Base-by-base conservation (phyloP, 1,284 basidiomycete species). In the Rhodotorula sp. region DNA sequence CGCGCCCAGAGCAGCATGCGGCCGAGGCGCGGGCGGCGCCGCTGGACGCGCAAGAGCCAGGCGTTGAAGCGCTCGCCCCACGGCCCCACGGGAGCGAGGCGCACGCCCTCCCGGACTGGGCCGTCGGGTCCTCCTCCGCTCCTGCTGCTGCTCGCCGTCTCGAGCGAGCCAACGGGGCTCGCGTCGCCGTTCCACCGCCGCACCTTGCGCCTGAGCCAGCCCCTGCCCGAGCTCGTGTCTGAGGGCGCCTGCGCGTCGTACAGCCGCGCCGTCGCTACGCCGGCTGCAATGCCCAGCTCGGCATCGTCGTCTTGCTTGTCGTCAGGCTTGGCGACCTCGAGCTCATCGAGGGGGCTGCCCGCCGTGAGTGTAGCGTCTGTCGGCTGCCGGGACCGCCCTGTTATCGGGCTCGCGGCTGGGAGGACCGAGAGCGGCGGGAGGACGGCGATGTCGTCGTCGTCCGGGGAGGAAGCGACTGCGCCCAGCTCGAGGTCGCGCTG, bases 1-100 rank as follows among this genome's bases (percentile, higher is more conserved):
- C 71, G 57, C 25, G 70, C 45, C 65, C 68, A 73, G 58, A 67
- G 10, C n/a, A 69, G 62, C 3, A 58, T 34, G 3, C 5, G 9
- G 17, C 64, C 71, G 7, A 66, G 3, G 3, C 67, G 59, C 16
- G 50, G 61, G 7, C 59, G 46, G 23, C n/a, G 19, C 2, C 46
- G 19, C 7, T n/a, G 14, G 27, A 70, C 1, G 10, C 59, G 52
- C 1, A 27, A 7, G 44, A 73, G 50, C 41, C 45, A 19, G 9
- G 48, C 17, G 59, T 70, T 42, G 54, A 73, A 67, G 7, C 48
- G 56, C 8, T 44, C 49, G 45, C 68, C 66, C 55, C 49, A 66
- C 4, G 46, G 66, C 1, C 63, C 60, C 52, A 66, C 59, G 13
- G 66, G 25, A 9, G 52, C 58, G 55, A 72, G 55, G 4, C 64